A percentile compares a stretch with the other conserved stretches of the same genome.
Evolutionary conservation across 371 early-diverging fungal species (phyloP).

Genomic region (Apophysomyces variabilis): DNA sequence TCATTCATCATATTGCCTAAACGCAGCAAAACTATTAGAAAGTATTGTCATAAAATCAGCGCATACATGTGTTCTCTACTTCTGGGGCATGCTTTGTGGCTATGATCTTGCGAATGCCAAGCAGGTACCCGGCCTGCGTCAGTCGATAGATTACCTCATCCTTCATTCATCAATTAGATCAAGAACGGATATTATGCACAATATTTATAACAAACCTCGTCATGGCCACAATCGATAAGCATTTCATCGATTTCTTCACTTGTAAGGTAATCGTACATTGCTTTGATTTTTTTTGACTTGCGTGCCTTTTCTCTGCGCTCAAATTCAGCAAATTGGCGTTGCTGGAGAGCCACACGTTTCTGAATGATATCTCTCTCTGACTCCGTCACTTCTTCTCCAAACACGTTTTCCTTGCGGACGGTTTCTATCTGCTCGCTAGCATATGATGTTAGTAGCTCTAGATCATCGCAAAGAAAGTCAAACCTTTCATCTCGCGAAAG

Average conservation of each 20-base stretch:
- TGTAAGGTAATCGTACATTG: slow-evolving; percentile 73
- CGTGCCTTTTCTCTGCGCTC: slow-evolving; percentile 74
- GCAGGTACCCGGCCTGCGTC: slow-evolving; percentile 72
- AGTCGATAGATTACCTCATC: slow-evolving; percentile 78
- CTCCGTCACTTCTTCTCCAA: slow-evolving; percentile 85
- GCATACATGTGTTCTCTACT: slow-evolving; percentile 26
- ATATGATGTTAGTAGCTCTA: neutral
- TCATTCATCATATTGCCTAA: slow-evolving; percentile 63
- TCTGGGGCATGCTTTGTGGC: slow-evolving; percentile 61
- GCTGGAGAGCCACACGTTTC: slow-evolving; percentile 86
- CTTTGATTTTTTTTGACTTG: slow-evolving; percentile 73
- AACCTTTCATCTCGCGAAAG: slow-evolving; percentile 30
- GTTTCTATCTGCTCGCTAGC: slow-evolving; percentile 77
- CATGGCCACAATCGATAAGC: slow-evolving; percentile 73
- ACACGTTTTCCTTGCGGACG: slow-evolving; percentile 85
- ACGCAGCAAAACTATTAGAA: neutral
- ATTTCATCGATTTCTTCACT: slow-evolving; percentile 84
- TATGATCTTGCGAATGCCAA: slow-evolving; percentile 71
- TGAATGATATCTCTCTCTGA: slow-evolving; percentile 86
- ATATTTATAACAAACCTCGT: slow-evolving; percentile 58
- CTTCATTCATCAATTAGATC: slow-evolving; percentile 21
- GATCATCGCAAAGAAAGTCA: neutral
- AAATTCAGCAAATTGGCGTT: slow-evolving; percentile 80
- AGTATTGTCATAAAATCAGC: neutral
- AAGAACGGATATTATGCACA: too few relatives aligned